Evolutionary conservation across 768 basidiomycete genomes (phyloP), one percentile per base, ranked within the genome.

Genomic region (Lepiota venenata): DNA sequence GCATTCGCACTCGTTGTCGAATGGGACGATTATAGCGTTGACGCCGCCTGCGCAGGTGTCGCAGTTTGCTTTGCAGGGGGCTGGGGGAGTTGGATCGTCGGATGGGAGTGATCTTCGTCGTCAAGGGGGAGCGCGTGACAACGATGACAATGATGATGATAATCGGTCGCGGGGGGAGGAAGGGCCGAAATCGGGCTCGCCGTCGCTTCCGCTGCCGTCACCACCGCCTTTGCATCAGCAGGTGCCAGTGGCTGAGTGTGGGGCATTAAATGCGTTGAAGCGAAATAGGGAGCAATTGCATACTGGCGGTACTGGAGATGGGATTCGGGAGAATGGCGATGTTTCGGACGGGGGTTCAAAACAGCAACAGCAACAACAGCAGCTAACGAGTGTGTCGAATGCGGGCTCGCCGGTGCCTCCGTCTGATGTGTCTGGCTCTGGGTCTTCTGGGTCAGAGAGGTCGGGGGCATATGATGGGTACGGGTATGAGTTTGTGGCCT

Each of bases 1-100:
- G 27, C 81, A 83, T 60, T 72, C 78, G 15, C 71, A 74, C 38
- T 82, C 81, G 4, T 75, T 68, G 55, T 69, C 77, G 4, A 83
- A 79, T 0, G 71, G 79, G 51, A 75, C 74, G n/a, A 47, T 40
- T 36, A 45, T 48, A 48, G 67, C 78, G 11, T 67, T 71, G 49
- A 61, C 58, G 1, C 63, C 64, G 29, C 68, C 67, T 12, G 61
- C 65, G 27, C 63, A 64, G 53, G 43, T 58, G 9, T 56, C 61
- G 11, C 64, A 57, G 42, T 63, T 60, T 46, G 48, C 61, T 32
- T 32, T 32, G 32, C 32, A 32, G 32, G 32, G 32, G 9, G 2
- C 2, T 9, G 32, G 32, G 8, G 32, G 32, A 32, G 32, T 3
- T 4, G 32, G 74, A 50, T 83, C 82, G 3, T 83, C 87, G 15